Base-by-base conservation (phyloP, 805 yeast genomes). In the Wickerhamomyces strasburgensis region DNA sequence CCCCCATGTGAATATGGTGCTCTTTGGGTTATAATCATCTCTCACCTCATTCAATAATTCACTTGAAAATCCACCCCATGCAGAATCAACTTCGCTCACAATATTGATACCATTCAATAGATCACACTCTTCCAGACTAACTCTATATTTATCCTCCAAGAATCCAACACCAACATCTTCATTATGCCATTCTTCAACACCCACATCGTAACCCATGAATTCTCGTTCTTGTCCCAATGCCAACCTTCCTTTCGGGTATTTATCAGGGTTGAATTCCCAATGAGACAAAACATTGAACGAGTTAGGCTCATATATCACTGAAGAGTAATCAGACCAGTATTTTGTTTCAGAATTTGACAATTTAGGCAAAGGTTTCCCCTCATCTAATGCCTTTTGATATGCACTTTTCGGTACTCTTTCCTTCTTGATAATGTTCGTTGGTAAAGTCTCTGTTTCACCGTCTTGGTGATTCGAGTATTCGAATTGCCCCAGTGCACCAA, bases 301-400 rank as follows among this genome's bases (percentile, higher is more conserved):
- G 5, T 61, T 61, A 0, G 95, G 90, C 35, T 73, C 72, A 51
- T 77, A 77, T 3, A 84, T 70, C 35, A 88, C 70, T 46, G 78
- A 72, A 28, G 80, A 69, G 52, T 81, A 85, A 51, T 86, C 95
- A 0, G 93, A 71, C 97, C 97, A 90, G 48, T 75, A 84, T 19
- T 56, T 57, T 0, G 85, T 72, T 29, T 69, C 70, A 1, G 56
- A 52, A 0, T 44, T 43, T 5, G 50, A 57, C 28, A 84, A 58
- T 18, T 46, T 42, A 1, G 67, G 65, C 5, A 60, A 15, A 8
- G 44, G 16, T 46, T 31, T 41, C 0, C 74, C 75, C 2, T 54
- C 32, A 57, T 85, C 95, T 24, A 88, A 58, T 2, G 78, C 73
- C 26, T 43, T 44, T 54, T 85, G 95, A 54, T 80, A 88, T 15